Evolutionary conservation across 2,329 filamentous ascomycete genomes (phyloP), one percentile per base, ranked within the genome.

Genomic region (Botryosphaeria agaves): DNA sequence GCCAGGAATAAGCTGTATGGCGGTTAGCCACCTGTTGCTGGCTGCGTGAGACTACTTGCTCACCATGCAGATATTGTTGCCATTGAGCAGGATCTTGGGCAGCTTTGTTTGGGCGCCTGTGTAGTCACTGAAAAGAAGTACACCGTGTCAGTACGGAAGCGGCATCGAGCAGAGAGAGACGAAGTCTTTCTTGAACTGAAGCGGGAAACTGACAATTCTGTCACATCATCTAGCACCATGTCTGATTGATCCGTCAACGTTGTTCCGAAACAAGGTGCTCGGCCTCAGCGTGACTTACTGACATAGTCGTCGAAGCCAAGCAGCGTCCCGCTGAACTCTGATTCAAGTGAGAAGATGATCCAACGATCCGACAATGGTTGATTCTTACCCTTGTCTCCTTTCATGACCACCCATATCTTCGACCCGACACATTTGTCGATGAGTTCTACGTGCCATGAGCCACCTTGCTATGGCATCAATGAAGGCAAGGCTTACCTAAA

Each of bases 31-130:
- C 9, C 16, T 28, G 14, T 4, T 14, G 26, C 4, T 9, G 14
- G 12, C 11, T 5, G 2, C n/a, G 9, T 3, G 16, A 8, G 7
- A 7, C 25, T 14, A 26, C 9, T 17, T 18, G 42, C 65, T 33
- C 68, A 93, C 89, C 89, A 98, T 98, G 79, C 87, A 95, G 40
- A 98, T 83, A 48, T 95, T 95, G 61, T 98, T 98, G 34, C 89
- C 89, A 48, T 98, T 98, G 23, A 98, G 62, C 25, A 98, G 60
- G 37, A 98, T 93, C 65, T 95, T 95, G 30, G 84, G 70, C 24
- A 98, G 70, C 55, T 92, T 92, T 27, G 75, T 80, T 55, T 87
- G 77, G 44, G 78, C 73, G 37, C 87, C 87, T 4, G 76, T 76
- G 58, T 92, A 92, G 58, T 98, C 89, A 52, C 87, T 95, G n/a